phyloP scores from a whole-genome alignment of 2,329 filamentous ascomycete genomes.

The Xylaria arbuscula region DNA sequence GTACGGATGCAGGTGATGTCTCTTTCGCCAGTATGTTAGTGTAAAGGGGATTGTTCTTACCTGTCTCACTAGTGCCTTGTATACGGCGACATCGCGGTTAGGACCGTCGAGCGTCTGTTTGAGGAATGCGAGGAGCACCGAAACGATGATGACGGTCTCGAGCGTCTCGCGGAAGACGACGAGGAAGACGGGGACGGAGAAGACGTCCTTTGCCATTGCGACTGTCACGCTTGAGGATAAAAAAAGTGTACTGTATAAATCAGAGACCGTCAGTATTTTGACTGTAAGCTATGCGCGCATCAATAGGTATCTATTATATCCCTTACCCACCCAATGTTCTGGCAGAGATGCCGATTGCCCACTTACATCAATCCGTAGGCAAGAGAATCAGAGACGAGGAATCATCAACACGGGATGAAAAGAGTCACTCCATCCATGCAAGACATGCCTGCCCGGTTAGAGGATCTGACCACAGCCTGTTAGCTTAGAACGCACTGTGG shows the following conservation, averaged over 20 bases:
- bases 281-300: background rate
- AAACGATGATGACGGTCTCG: constrained; percentile 86
- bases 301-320: background rate
- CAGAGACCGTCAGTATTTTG: background rate
- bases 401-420: background rate
- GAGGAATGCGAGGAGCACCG: constrained; percentile 85
- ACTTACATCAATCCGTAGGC: constrained; percentile 3
- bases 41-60: constrained; percentile 48
- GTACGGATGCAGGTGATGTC: background rate
- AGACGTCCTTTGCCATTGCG: constrained; percentile 46
- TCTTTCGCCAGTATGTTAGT: background rate
- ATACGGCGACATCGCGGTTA: constrained; percentile 68
- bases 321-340: background rate
- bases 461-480: background rate
- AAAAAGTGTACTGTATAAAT: background rate
- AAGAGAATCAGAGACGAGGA: background rate
- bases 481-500: constrained; percentile 13
- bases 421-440: background rate
- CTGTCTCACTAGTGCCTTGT: constrained; percentile 76
- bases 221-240: background rate
- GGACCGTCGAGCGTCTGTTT: constrained; percentile 80
- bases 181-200: constrained; percentile 73
- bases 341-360: constrained; percentile 2
- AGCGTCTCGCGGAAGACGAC: constrained; percentile 88
- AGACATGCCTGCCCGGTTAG: background rate